These are phyloP conservation scores for Russula emetica DNA, from an alignment of 768 basidiomycete species.

Conservation along the genomic window DNA sequence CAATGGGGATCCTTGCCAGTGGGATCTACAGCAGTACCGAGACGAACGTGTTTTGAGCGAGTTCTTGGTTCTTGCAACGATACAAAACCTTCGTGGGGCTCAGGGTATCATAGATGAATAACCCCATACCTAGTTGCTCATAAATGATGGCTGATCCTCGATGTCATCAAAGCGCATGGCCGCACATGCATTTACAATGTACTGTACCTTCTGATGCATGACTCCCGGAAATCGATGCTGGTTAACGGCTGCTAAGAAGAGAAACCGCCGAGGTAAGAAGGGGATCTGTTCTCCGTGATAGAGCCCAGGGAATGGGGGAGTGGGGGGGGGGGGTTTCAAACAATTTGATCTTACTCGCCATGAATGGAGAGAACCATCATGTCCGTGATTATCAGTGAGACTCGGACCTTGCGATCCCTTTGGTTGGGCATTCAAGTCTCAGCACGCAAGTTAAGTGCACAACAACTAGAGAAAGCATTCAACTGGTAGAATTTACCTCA, in stretches of 20 bases:
- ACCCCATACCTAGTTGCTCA: neutral
- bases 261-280: too few species aligned
- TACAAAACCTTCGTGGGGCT: too few species aligned
- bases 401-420: neutral
- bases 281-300: too few species aligned
- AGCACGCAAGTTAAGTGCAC: neutral
- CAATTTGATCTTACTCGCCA: neutral
- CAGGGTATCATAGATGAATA: too few species aligned
- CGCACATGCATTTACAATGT: conserved; percentile 40
- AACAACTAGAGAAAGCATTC: too few species aligned
- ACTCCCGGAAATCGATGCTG: too few species aligned
- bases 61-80: too few species aligned
- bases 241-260: too few species aligned
- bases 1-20: conserved; percentile 28
- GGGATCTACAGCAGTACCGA: conserved; percentile 80
- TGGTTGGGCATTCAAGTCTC: neutral
- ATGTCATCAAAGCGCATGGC: conserved; percentile 41
- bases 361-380: neutral
- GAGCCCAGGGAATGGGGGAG: too few species aligned
- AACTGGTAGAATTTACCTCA: too few species aligned
- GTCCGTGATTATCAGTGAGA: neutral
- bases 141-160: neutral
- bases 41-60: conserved; percentile 86
- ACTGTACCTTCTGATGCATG: too few species aligned
- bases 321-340: neutral